These are phyloP conservation scores for Theobroma grandiflorum DNA, from an alignment of 441 rosid species.

Conservation along the genomic window DNA sequence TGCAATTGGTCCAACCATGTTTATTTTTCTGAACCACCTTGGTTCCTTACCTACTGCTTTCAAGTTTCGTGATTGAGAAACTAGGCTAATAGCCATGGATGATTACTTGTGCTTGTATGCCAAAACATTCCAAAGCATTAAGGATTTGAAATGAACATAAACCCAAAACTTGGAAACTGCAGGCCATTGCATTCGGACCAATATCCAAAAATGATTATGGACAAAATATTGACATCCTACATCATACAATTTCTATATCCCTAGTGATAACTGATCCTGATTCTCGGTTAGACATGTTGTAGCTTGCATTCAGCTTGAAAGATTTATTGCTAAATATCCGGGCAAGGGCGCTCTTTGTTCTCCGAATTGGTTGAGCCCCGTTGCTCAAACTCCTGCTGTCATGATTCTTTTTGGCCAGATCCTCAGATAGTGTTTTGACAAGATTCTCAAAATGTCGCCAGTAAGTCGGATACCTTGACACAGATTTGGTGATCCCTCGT, in stretches of 20 bases:
- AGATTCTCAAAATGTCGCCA: slow-evolving; percentile 68
- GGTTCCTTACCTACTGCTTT: too few relatives aligned
- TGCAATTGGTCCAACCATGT: too few relatives aligned
- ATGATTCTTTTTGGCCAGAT: slow-evolving; percentile 60
- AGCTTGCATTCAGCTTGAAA: slow-evolving; percentile 54
- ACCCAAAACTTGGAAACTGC: neutral
- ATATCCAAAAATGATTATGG: neutral
- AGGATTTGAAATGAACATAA: neutral
- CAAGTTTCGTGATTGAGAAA: too few relatives aligned
- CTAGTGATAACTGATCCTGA: slow-evolving; percentile 41
- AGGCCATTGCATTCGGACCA: neutral
- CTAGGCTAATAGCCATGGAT: neutral
- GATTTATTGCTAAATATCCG: slow-evolving; percentile 65
- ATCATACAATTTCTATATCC: slow-evolving; percentile 57
- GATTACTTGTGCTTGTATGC: neutral
- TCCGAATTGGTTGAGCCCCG: slow-evolving; percentile 37
- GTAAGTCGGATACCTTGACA: slow-evolving; percentile 91
- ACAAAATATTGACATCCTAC: neutral
- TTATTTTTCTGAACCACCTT: too few relatives aligned
- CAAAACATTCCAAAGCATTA: neutral
- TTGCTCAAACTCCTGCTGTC: slow-evolving; percentile 30
- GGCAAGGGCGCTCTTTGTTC: slow-evolving; percentile 61
- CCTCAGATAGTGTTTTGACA: slow-evolving; percentile 63
- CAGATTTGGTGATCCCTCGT: slow-evolving; percentile 80
- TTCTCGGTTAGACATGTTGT: slow-evolving; percentile 57